These are phyloP conservation scores for Fusarium chaquense DNA, from an alignment of 2,329 filamentous ascomycete species.

Conservation along the genomic window DNA sequence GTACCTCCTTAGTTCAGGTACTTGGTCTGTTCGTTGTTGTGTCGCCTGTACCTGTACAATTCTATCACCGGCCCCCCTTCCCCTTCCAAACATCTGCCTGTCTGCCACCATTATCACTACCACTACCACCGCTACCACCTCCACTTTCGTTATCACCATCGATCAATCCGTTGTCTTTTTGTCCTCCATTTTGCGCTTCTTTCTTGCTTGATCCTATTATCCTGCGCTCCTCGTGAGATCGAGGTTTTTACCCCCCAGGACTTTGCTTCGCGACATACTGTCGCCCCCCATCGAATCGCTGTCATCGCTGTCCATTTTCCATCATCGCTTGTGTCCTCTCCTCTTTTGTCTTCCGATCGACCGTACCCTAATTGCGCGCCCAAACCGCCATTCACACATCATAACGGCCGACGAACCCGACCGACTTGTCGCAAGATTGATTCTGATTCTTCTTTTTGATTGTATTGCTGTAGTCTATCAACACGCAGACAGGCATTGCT, in stretches of 20 bases:
- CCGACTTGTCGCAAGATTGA: conserved; percentile 14
- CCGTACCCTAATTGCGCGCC: conserved; percentile 32
- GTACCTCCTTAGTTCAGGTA: conserved; percentile 37
- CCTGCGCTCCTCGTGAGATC: conserved; percentile 35
- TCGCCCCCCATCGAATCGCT: conserved; percentile 37
- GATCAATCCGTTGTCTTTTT: conserved; percentile 38
- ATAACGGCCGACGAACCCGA: conserved; percentile 20
- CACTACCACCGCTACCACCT: conserved; percentile 32
- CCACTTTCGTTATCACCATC: conserved; percentile 43
- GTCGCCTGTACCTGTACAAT: conserved; percentile 42
- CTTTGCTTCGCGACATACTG: conserved; percentile 26
- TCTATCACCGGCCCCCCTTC: conserved; percentile 37
- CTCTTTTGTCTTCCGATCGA: conserved; percentile 29
- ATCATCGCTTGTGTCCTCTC: conserved; percentile 22
- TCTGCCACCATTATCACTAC: conserved; percentile 31
- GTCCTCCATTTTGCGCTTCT: conserved; percentile 37
- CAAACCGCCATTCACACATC: conserved; percentile 22
- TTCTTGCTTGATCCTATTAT: conserved; percentile 28
- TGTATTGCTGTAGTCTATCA: conserved; percentile 5
- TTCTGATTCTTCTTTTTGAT: conserved; percentile 13
- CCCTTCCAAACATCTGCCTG: conserved; percentile 37
- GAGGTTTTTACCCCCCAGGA: conserved; percentile 13
- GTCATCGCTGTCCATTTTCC: conserved; percentile 15
- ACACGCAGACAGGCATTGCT: conserved; percentile 8
- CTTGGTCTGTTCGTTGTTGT: conserved; percentile 27